phyloP scores from a whole-genome alignment of 371 early-diverging fungal species.

The Zancudomyces culisetae region DNA sequence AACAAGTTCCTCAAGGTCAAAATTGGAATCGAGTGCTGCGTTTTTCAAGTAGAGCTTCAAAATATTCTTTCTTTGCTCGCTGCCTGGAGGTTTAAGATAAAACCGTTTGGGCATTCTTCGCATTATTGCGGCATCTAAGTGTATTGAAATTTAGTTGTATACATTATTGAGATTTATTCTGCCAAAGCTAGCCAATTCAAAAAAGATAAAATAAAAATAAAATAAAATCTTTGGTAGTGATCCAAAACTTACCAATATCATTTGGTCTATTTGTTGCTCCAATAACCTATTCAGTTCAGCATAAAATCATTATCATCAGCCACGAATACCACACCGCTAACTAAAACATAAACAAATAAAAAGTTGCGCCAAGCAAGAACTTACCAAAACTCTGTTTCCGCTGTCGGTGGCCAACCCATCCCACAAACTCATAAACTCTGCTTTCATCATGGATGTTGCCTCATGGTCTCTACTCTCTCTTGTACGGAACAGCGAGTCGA shows the following conservation, averaged over 20 bases:
- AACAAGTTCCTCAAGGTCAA: constrained; percentile 57
- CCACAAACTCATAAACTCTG: constrained; percentile 96
- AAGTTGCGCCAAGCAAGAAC: too few relatives aligned
- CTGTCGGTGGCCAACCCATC: constrained; percentile 80
- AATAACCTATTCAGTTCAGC: constrained; percentile 21
- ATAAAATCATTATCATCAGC: neutral
- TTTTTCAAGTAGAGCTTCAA: constrained; percentile 56
- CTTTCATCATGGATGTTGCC: constrained; percentile 93
- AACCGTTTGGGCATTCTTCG: constrained; percentile 94
- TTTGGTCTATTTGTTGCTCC: constrained; percentile 95
- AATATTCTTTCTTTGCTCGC: constrained; percentile 74
- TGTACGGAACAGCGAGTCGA: constrained; percentile 89
- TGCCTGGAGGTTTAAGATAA: constrained; percentile 71
- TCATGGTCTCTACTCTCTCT: constrained; percentile 83
- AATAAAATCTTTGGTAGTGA: neutral
- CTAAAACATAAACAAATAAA: neutral
- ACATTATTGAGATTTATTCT: neutral
- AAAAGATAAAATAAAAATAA: neutral
- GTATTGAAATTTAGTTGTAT: neutral
- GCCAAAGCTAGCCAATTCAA: too few relatives aligned
- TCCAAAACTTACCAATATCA: constrained; percentile 37
- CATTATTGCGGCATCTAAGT: constrained; percentile 68
- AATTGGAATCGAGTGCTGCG: constrained; percentile 41
- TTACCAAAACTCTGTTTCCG: constrained; percentile 49
- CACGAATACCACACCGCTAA: neutral